Conservation (phyloP, 2,329 filamentous ascomycete species). For the Fusarium sp. region DNA sequence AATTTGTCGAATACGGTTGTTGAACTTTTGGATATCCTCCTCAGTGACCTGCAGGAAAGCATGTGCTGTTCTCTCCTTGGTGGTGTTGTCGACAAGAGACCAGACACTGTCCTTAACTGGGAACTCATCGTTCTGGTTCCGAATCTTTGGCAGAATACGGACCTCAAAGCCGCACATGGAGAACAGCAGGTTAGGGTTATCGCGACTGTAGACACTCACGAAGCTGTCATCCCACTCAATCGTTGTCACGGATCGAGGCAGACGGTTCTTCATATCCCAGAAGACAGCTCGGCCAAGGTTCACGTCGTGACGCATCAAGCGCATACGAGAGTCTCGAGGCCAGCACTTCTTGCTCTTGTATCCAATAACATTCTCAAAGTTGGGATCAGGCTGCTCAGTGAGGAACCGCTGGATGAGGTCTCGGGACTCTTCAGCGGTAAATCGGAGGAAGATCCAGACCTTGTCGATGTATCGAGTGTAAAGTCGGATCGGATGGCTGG, state of each 20-base stretch:
- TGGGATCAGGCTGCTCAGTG: constrained; percentile 97
- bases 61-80: constrained; percentile 96
- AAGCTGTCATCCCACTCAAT: constrained; percentile 99
- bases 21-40: constrained; percentile 98
- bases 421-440: constrained; percentile 91
- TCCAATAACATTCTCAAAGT: constrained; percentile 99
- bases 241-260: constrained; percentile 94
- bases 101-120: constrained; percentile 98
- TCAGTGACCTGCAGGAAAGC: constrained; percentile 98
- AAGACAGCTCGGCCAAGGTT: constrained; percentile 97
- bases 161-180: constrained; percentile 99
- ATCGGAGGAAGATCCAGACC: constrained; percentile 98
- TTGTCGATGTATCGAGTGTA: constrained; percentile 98
- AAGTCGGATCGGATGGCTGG: constrained; percentile 93
- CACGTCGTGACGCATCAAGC: constrained; percentile 97
- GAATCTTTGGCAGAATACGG: constrained; percentile 92
- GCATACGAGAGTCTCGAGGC: constrained; percentile 97
- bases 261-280: constrained; percentile 97
- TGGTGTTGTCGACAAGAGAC: constrained; percentile 96
- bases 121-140: constrained; percentile 96
- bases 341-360: constrained; percentile 99
- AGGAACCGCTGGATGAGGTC: constrained; percentile 98
- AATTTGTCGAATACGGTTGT: constrained; percentile 98
- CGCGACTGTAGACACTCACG: constrained; percentile 95
- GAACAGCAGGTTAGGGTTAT: constrained; percentile 97